Base-by-base conservation (phyloP, 148 eudicot genomes). In the Camellia granthamiana region DNA sequence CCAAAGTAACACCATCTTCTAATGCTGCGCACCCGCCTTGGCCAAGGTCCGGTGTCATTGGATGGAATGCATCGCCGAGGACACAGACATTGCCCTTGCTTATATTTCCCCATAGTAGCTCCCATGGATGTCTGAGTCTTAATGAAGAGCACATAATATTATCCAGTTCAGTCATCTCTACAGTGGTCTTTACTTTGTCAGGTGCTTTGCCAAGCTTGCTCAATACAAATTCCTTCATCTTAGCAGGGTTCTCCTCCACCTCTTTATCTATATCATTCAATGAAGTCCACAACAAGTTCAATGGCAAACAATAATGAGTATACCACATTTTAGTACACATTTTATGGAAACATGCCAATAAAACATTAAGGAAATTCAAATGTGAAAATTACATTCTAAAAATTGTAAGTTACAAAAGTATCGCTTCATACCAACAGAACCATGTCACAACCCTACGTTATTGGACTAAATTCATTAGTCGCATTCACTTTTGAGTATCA, bases 31-130 rank as follows among this genome's bases (percentile, higher is more conserved):
- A 87, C 23, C 82, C 94, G 3, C 94, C 94, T 78, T 91, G 94
- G 61, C 90, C 94, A 3, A 91, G 44, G 72, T 90, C 92, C 1
- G 94, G 94, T 74, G 94, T 90, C 92, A 90, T 88, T 5, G 92
- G 89, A 59, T 91, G 94, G 58, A 79, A 79, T 2, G 94, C 94
- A 47, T 91, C 94, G 0, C 94, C 94, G 1, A 83, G 83, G 13
- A 90, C 87, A 44, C 91, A 86, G 0, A 87, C 88, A 76, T 91
- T 91, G 83, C 87, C 90, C 82, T 90, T 91, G 84, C 88, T 90
- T 72, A 87, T 89, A 68, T 85, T 83, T 41, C 85, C 86, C 52
- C 66, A 73, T 3, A 89, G 69, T 30, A 91, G 62, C 69, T 91
- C 84, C 87, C 84, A 85, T 64, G 94, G 92, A 72, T 77, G 84